Base-by-base conservation (phyloP, 176 grass and related monocot species). In the Rhynchospora breviuscula region DNA sequence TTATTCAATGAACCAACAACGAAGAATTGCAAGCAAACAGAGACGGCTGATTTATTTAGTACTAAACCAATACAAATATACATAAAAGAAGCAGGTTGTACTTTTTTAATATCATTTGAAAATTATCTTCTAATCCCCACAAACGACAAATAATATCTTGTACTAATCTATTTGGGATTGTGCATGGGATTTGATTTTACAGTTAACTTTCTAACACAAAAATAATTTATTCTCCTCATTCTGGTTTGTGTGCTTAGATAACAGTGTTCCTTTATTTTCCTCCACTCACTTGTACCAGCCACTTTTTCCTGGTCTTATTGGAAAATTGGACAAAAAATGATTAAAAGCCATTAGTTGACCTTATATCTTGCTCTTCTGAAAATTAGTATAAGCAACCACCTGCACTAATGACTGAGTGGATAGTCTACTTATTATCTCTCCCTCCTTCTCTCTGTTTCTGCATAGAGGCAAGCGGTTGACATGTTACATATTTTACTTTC, bases 101-200 rank as follows among this genome's bases (percentile, higher is more conserved):
- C 25, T 75, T 26, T 53, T 29, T 75, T 75, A 57, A 56, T 57
- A 57, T 78, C 51, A 57, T 78, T 78, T 78, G 51, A 54, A 77
- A 76, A 77, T 76, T 76, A 21, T 70, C 49, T 77, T 77, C 73
- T 56, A 77, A 77, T 77, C 49, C 49, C 73, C 49, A 77, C 73
- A 77, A 53, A 77, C 73, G 49, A 77, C 73, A 77, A 78, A 33
- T 78, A 78, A 78, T 29, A 33, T 78, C 51, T 78, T 78, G 25
- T 48, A 75, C 52, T 75, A 25, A 75, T 75, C 11, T 52, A 10
- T 51, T 14, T 75, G 71, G 5, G 11, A 75, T 49, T 31, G 25
- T 3, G 26, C 26, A 29, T 29, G 14, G 14, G 13, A 78, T 57
- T 26, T 78, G 56, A 75, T 25, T 29, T 48, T 29, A 52, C 71